phyloP scores from a whole-genome alignment of 805 yeast genomes.

The Cephaloascus albidus region DNA sequence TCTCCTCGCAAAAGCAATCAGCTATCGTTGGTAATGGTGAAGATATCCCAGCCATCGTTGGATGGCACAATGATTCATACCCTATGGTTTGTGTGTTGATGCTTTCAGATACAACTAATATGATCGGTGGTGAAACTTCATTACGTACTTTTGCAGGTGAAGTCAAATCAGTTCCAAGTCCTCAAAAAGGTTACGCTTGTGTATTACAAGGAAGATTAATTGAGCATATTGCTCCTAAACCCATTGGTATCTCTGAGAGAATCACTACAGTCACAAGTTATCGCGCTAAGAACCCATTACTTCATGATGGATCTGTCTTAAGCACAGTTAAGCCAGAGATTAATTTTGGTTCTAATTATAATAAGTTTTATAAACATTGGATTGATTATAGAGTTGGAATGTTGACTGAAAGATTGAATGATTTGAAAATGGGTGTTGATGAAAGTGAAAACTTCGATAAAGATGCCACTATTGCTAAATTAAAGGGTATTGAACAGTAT shows the following conservation, averaged over 20 bases:
- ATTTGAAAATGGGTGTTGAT: conserved; percentile 8
- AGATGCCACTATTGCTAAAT: conserved; percentile 9
- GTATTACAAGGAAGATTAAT: conserved; percentile 21
- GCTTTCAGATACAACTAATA: conserved; percentile 47
- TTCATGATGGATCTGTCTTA: conserved; percentile 21
- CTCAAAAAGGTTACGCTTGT: conserved; percentile 18
- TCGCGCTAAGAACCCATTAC: conserved; percentile 19
- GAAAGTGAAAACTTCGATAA: conserved; percentile 16
- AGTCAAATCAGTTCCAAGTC: conserved; percentile 15
- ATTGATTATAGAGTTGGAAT: conserved; percentile 18
- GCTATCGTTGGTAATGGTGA: conserved; percentile 6
- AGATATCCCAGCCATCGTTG: conserved; percentile 45
- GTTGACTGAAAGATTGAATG: conserved; percentile 14
- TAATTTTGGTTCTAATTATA: conserved; percentile 22
- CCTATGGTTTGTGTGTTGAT: conserved; percentile 59
- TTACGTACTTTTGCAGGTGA: conserved; percentile 33
- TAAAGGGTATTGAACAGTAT: conserved; percentile 14
- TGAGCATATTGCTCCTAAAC: conserved; percentile 23
- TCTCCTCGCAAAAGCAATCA: conserved; percentile 5
- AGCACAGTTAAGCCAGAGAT: conserved; percentile 28
- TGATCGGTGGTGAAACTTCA: conserved; percentile 56
- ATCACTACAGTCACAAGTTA: conserved; percentile 33
- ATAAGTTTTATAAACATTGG: conserved; percentile 29
- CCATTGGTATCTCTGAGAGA: conserved; percentile 23
- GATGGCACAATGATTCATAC: conserved; percentile 58